Percentiles rank a stretch among this genome's conserved stretches.
These are phyloP conservation scores for Porphyra umbilicalis DNA, from an alignment of 31 red algal species.

Conservation along the genomic window DNA sequence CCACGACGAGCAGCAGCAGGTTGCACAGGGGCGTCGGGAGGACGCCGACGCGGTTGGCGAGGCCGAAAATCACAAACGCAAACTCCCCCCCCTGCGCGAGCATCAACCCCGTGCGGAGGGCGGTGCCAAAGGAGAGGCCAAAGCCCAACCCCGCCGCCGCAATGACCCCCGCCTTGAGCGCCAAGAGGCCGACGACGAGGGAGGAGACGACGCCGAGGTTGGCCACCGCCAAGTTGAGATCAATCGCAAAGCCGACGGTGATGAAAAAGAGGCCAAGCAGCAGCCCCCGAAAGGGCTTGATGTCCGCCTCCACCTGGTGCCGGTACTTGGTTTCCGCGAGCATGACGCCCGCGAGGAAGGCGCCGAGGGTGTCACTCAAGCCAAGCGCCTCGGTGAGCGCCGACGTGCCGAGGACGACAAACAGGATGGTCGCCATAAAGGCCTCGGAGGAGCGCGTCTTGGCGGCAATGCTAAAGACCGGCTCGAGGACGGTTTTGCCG, in stretches of 20 bases:
- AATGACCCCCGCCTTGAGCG: slow-evolving; percentile 81
- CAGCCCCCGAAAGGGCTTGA: slow-evolving; percentile 93
- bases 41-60: slow-evolving; percentile 66
- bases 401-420: slow-evolving; percentile 84
- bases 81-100: slow-evolving; percentile 94
- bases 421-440: slow-evolving; percentile 86
- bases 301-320: slow-evolving; percentile 88
- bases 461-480: slow-evolving; percentile 77
- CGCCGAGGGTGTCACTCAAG: slow-evolving; percentile 85
- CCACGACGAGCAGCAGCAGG: slow-evolving; percentile 75
- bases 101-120: slow-evolving; percentile 71
- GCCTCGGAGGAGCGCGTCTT: slow-evolving; percentile 76
- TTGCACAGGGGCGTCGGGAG: slow-evolving; percentile 68
- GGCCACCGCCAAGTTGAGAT: slow-evolving; percentile 65
- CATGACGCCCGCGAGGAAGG: slow-evolving; percentile 94
- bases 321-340: slow-evolving; percentile 93
- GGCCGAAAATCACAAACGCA: slow-evolving; percentile 92
- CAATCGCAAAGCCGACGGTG: slow-evolving; percentile 91
- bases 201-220: slow-evolving; percentile 59
- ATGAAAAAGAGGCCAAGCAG: slow-evolving; percentile 96
- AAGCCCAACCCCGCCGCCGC: slow-evolving; percentile 57
- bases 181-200: slow-evolving; percentile 68
- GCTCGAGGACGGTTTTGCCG: slow-evolving; percentile 75
- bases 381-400: slow-evolving; percentile 75
- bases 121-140: slow-evolving; percentile 65